Conservation (phyloP, 164 flowering plant genomes). For the Magnolia kwangsiensis region DNA sequence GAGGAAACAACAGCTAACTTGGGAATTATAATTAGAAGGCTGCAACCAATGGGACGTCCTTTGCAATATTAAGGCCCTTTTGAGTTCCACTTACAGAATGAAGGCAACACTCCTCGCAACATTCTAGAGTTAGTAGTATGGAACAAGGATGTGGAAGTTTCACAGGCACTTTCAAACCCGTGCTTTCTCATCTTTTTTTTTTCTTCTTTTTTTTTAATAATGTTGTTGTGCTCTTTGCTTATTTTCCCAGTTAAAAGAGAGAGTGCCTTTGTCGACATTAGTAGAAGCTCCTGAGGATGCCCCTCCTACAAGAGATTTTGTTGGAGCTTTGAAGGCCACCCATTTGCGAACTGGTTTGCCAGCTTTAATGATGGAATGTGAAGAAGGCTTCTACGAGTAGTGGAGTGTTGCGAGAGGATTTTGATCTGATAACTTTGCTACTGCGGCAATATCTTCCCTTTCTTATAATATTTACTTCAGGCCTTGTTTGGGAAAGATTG, state of each 20-base stretch:
- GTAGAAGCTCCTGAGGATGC: slow-evolving; percentile 48
- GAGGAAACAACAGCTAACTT: slow-evolving; percentile 68
- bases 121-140: slow-evolving; percentile 93
- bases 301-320: slow-evolving; percentile 74
- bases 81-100: slow-evolving; percentile 69
- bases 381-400: slow-evolving; percentile 99
- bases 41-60: slow-evolving; percentile 81
- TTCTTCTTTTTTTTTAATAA: not conserved
- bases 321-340: slow-evolving; percentile 78
- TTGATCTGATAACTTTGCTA: slow-evolving; percentile 68
- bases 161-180: slow-evolving; percentile 32
- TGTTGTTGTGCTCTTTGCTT: not conserved
- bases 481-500: not conserved
- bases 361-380: slow-evolving; percentile 91
- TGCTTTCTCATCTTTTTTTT: not conserved
- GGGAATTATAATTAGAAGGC: slow-evolving; percentile 80
- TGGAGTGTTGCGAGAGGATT: slow-evolving; percentile 84
- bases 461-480: not conserved
- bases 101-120: slow-evolving; percentile 84
- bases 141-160: slow-evolving; percentile 79
- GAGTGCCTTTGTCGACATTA: slow-evolving; percentile 43
- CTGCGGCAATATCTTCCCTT: not conserved
- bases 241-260: slow-evolving; percentile 56
- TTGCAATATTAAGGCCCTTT: slow-evolving; percentile 84
- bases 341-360: slow-evolving; percentile 69